phyloP scores from a whole-genome alignment of 768 basidiomycete species.

The Leccinum uliginosum region DNA sequence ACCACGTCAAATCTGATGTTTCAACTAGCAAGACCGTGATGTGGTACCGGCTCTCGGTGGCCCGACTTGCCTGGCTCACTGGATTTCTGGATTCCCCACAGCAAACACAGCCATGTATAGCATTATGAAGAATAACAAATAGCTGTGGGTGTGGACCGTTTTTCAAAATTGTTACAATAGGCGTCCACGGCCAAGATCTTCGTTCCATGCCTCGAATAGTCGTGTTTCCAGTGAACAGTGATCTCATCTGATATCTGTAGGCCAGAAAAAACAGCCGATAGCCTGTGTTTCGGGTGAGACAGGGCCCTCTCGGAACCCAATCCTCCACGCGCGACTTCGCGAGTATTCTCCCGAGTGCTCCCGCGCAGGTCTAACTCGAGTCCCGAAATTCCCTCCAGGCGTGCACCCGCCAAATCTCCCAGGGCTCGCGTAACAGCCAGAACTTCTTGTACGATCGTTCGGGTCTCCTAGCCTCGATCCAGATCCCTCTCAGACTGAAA shows the following conservation, averaged over 20 bases:
- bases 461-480: too few relatives aligned
- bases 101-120: constrained; percentile 21
- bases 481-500: too few relatives aligned
- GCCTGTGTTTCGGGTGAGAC: too few relatives aligned
- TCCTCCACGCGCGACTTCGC: too few relatives aligned
- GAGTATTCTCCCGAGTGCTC: too few relatives aligned
- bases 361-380: too few relatives aligned
- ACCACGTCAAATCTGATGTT: not conserved
- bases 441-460: too few relatives aligned
- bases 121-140: not conserved
- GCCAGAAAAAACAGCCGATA: too few relatives aligned
- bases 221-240: not conserved
- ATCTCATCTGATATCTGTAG: not conserved
- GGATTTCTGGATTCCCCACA: constrained; percentile 8
- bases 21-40: not conserved
- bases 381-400: too few relatives aligned
- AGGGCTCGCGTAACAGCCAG: too few relatives aligned
- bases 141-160: not conserved
- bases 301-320: too few relatives aligned
- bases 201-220: constrained; percentile 1
- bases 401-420: too few relatives aligned
- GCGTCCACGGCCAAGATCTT: constrained; percentile 1
- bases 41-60: not conserved
- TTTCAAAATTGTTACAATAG: not conserved
- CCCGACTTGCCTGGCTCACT: constrained; percentile 4